Evolutionary conservation across 305 asterid species (phyloP), one percentile per base, ranked within the genome.

Genomic region (Euphrasia arctica): DNA sequence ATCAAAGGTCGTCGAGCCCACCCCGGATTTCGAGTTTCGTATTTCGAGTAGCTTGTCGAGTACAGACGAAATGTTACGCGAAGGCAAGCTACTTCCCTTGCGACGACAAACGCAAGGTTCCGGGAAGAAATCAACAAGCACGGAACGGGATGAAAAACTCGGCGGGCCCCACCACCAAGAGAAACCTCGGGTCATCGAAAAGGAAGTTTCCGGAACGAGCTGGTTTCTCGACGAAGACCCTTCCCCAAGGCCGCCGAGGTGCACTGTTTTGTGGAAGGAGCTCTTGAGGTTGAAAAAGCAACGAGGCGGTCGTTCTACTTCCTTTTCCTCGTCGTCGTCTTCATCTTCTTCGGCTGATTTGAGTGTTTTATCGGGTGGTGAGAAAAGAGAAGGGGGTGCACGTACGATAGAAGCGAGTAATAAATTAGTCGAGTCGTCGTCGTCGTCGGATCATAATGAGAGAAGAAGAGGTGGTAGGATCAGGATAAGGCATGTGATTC

Each of bases 201-300:
- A 54, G 63, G 70, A 34, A 73, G 85, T 4, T 3, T 2, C 6
- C 51, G 14, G 51, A 60, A 84, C 80, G 31, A 81, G 83, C 72
- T 91, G 92, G 96, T 89, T 91, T 59, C 77, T 85, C 27, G 98
- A 91, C 56, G 98, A 91, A 39, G 98, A 89, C 69, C 98, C 98
- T 1, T 89, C 98, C 2, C 98, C 98, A 0, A 70, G 98, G 65
- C 97, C 96, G 0, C 98, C 98, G 1, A 89, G 76, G 52, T 91
- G 98, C 66, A 89, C 93, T 11, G 97, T 89, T 29, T 15, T 91
- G 15, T 91, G 95, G 95, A 91, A 91, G 60, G 98, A 91, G 80
- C 43, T 91, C 14, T 32, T 89, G 10, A 77, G 86, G 73, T 50
- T 91, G 77, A 85, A 76, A 64, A 90, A 85, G 36, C 87, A 82